phyloP scores from a whole-genome alignment of 2,329 filamentous ascomycete genomes.

The Arthrobotrys conoides region DNA sequence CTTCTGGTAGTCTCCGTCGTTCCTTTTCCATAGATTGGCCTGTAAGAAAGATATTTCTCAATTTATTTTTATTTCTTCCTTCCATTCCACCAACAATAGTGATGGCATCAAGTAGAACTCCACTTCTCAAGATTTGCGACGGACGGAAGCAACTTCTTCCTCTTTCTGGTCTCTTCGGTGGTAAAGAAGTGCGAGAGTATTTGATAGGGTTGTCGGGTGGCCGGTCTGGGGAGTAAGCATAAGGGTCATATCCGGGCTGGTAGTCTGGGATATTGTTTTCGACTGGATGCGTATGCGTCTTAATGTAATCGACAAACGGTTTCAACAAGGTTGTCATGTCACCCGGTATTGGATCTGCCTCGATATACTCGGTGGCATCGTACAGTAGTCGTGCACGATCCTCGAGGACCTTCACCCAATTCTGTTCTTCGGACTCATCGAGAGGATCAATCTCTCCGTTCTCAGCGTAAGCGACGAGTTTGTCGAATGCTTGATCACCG shows the following conservation, averaged over 20 bases:
- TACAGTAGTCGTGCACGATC: background rate
- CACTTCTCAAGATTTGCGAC: conserved; percentile 18
- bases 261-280: background rate
- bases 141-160: conserved; percentile 29
- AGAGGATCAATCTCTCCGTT: background rate
- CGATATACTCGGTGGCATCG: background rate
- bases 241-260: background rate
- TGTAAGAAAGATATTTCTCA: background rate
- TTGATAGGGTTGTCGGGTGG: background rate
- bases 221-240: conserved; percentile 23
- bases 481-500: background rate
- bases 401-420: too few species aligned
- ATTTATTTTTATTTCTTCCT: background rate
- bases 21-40: background rate
- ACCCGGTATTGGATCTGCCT: background rate
- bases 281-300: background rate
- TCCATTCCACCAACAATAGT: conserved; percentile 3
- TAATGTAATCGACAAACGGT: background rate
- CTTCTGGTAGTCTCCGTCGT: conserved; percentile 25
- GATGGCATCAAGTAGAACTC: conserved; percentile 34
- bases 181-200: background rate
- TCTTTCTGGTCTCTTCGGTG: conserved; percentile 1
- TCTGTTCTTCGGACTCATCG: background rate
- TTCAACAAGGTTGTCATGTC: background rate
- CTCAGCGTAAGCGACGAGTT: background rate